phyloP scores from a whole-genome alignment of 345 rosid genomes.

The Eucalyptus regnans region DNA sequence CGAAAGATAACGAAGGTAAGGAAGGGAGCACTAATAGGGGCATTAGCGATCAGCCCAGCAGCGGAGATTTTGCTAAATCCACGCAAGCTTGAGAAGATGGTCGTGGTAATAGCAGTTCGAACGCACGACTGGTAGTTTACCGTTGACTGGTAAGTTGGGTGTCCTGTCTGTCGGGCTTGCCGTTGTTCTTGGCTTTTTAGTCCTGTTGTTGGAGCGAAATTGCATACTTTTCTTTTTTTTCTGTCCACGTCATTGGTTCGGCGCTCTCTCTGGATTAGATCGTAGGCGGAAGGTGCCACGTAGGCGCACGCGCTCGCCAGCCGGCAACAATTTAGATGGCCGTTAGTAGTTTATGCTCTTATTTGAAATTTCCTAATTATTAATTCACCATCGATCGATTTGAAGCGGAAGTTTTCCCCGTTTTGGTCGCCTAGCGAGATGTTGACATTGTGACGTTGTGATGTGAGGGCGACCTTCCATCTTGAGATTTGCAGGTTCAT shows the following conservation, averaged over 20 bases:
- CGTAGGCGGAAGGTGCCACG: neutral
- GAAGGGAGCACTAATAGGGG: neutral
- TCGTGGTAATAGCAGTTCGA: neutral
- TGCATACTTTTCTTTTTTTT: neutral
- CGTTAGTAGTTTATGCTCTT: neutral
- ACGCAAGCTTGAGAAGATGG: neutral
- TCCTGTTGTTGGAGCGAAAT: neutral
- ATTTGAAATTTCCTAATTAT: neutral
- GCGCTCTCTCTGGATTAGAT: neutral
- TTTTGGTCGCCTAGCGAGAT: neutral
- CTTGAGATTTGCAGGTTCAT: too few species aligned
- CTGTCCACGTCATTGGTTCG: neutral
- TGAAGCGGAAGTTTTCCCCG: rapidly evolving
- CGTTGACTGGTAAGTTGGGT: neutral
- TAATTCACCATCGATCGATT: too few species aligned
- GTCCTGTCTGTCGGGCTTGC: neutral
- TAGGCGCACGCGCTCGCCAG: neutral
- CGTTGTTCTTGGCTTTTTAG: neutral
- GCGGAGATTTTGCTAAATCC: neutral
- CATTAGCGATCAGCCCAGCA: neutral
- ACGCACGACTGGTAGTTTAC: neutral
- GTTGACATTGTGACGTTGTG: neutral
- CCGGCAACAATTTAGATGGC: neutral
- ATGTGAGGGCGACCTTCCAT: neutral
- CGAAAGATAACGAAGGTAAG: neutral